Base-by-base conservation (phyloP, 106 monocot species). In the Dactylorhiza incarnata region DNA sequence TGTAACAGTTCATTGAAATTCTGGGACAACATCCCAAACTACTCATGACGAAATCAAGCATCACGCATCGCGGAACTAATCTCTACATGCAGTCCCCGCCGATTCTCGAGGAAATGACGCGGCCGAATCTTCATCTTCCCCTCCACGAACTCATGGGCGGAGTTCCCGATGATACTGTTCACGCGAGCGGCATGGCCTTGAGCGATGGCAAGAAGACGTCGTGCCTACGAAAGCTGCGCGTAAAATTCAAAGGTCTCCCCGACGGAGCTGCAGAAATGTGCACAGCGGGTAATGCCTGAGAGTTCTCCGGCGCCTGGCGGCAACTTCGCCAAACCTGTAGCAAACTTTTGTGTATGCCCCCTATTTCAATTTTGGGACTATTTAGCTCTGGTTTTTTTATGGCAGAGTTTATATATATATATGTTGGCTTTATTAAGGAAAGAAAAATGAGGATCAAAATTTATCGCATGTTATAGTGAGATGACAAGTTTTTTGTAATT, bases 31-130 rank as follows among this genome's bases (percentile, higher is more conserved):
- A 94, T 49, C 91, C 91, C 1, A 79, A 81, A n/a, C 78, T 99
- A 17, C 76, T 23, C 9, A n/a, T 99, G 65, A 86, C 82, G 0
- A 99, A 86, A 80, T 69, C 86, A 44, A 99, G 97, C 72, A 83
- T 99, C 22, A 94, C 87, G 0, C 79, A 86, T 48, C 82, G 76
- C 49, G 94, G 97, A 68, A 89, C 87, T 26, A 94, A 89, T 71
- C 67, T 94, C 7, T 99, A 94, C 79, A 94, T 94, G 97, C 94
- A 91, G 80, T 87, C 96, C 71, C 96, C 96, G 4, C 87, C 91
- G 22, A 65, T 91, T 75, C 85, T 99, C 3, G 97, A 94, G 81
- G 87, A 94, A 73, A 89, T 94, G 94, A 99, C 97, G n/a, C 84
- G 91, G 14, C 77, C 89, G 15, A 99, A 99, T 77, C 89, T 99